Conservation (phyloP, 345 rosid genomes). For the Arabidopsis suecica region DNA sequence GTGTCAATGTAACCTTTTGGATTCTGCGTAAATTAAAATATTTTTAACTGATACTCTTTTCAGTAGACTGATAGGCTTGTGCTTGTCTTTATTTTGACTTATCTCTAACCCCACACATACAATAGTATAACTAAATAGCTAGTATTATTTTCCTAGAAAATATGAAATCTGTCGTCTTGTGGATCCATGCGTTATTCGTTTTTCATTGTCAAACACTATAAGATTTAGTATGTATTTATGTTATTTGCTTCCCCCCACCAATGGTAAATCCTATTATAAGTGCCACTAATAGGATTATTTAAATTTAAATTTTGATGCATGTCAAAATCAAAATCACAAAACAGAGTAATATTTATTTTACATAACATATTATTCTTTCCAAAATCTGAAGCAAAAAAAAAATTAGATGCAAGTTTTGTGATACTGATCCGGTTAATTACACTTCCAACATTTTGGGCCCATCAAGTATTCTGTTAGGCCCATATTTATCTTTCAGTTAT, state of each 20-base stretch:
- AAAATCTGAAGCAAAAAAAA: not conserved
- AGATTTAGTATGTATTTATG: not conserved
- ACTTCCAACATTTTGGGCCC: not conserved
- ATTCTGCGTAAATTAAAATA: conserved; percentile 18
- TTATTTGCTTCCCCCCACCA: not conserved
- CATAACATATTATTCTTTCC: not conserved
- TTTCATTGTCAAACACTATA: conserved; percentile 28
- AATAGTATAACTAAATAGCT: not conserved
- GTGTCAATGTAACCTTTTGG: conserved; percentile 41
- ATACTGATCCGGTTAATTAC: no score
- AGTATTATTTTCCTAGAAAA: conserved; percentile 15
- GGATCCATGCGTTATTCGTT: conserved; percentile 30
- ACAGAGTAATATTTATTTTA: not conserved
- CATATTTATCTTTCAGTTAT: not conserved
- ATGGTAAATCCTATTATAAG: no score
- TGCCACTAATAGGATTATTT: not conserved
- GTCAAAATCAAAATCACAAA: not conserved
- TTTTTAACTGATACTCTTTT: not conserved
- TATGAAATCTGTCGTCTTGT: conserved; percentile 41
- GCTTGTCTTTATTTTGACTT: conserved; percentile 44
- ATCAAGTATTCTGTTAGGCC: not conserved
- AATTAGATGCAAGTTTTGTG: no score
- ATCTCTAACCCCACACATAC: conserved; percentile 31
- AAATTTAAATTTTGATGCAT: not conserved
- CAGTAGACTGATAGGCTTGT: conserved; percentile 29